Evolutionary conservation across 2,329 filamentous ascomycete species (phyloP), one percentile per base, ranked within the genome.

Genomic region (Penicillium sp.): DNA sequence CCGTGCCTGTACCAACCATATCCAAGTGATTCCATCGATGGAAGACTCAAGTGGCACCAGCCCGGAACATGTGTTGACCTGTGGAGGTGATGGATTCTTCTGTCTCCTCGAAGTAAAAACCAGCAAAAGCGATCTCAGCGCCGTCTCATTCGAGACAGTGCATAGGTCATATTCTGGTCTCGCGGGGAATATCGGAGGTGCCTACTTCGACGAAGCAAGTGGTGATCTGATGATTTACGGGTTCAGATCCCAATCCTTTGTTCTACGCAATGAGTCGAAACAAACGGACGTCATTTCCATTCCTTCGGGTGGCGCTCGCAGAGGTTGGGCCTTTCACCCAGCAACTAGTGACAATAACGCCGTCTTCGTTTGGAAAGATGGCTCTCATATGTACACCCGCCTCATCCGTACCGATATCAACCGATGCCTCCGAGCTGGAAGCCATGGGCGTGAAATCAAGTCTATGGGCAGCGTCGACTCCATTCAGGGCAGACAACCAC

Each of bases 401-500:
- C 70, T 65, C 2, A 74, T 79, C 28, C 54, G 50, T 3, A 53
- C 62, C 14, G 54, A 75, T 30, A 76, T 66, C 58, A 82, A 73
- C 66, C 62, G 68, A 9, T 67, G 79, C 0, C 57, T 95, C 11
- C 84, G 86, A 57, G 61, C 72, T 0, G 92, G 94, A 6, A 84
- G 84, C 0, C 94, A 99, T 69, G 94, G 94, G 0, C 79, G 94
- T 48, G 94, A 99, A 71, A 88, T 97, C 60, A 89, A 89, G 67
- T 73, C 81, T 2, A 70, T 82, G 54, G 79, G 83, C 18, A 64
- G 81, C 2, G 78, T 77, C 0, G 63, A 62, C 2, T 16, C 51
- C 11, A 35, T 56, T 14, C 39, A 48, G 16, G 55, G 39, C 28
- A 41, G 25, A 11, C 49, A 55, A 50, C 48, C 60, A 5, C 64